These are phyloP conservation scores for Amphibolis antarctica DNA, from an alignment of 106 monocot species.

Conservation along the genomic window DNA sequence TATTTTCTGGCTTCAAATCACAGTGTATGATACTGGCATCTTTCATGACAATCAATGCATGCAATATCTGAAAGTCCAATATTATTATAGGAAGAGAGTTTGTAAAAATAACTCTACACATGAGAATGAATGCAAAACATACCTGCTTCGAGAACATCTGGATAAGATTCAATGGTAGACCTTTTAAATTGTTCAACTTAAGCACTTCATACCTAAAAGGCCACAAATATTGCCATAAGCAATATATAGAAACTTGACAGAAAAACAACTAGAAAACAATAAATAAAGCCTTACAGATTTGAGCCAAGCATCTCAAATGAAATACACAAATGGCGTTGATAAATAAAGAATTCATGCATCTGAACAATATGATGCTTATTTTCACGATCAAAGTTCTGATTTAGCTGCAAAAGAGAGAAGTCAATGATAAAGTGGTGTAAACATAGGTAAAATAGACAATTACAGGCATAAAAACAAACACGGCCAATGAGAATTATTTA, in stretches of 20 bases:
- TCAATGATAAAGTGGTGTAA: neutral
- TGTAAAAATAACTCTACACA: no score
- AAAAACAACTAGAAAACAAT: constrained; percentile 1
- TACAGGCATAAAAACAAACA: neutral
- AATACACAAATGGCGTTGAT: constrained; percentile 80
- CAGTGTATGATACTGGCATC: constrained; percentile 93
- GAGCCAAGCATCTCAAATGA: constrained; percentile 93
- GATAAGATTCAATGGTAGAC: constrained; percentile 56
- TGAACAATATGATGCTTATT: constrained; percentile 80
- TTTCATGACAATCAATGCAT: constrained; percentile 77
- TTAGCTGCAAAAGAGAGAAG: constrained; percentile 44
- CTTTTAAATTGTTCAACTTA: constrained; percentile 64
- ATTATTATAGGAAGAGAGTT: no score
- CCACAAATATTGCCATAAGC: neutral
- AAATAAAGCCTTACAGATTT: constrained; percentile 59
- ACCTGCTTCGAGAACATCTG: constrained; percentile 91
- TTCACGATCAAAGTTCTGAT: constrained; percentile 60
- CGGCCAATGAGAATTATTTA: neutral
- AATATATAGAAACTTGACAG: neutral
- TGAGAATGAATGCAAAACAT: neutral
- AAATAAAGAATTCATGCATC: constrained; percentile 76
- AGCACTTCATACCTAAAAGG: constrained; percentile 70
- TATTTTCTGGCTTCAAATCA: constrained; percentile 98
- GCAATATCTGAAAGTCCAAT: constrained; percentile 46
- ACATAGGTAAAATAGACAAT: neutral